A percentile compares a stretch with the other conserved stretches of the same genome.
Evolutionary conservation across 2,329 filamentous ascomycete genomes (phyloP).

Genomic region (Cladosporium colombiae): DNA sequence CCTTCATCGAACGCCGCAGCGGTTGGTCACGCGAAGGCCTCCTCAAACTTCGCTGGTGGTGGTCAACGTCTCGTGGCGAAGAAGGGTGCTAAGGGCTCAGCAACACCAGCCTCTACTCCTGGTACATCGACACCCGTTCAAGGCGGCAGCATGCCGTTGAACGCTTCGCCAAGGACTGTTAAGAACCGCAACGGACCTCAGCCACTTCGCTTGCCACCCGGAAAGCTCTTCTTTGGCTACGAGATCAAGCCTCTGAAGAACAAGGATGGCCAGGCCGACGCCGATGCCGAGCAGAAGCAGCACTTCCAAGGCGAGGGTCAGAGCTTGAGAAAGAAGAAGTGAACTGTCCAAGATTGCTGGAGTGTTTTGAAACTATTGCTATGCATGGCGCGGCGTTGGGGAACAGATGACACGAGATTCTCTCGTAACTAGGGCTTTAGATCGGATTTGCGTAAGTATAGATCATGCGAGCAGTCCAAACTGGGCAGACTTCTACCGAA

Average conservation of each 20-base stretch:
- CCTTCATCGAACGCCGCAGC: conserved; percentile 70
- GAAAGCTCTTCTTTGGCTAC: conserved; percentile 96
- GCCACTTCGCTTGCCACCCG: conserved; percentile 78
- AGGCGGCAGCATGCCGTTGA: conserved; percentile 30
- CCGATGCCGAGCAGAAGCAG: conserved; percentile 60
- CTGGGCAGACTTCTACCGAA: neutral
- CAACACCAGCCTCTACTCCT: conserved; percentile 51
- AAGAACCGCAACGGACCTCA: conserved; percentile 74
- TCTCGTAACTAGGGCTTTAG: neutral
- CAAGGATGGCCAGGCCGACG: conserved; percentile 68
- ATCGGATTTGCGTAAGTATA: neutral
- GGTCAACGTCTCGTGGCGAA: conserved; percentile 83
- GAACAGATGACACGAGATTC: neutral
- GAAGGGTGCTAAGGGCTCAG: conserved; percentile 66
- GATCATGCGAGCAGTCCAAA: neutral
- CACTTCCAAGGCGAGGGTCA: conserved; percentile 69
- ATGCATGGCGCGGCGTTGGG: neutral
- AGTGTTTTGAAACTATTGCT: neutral
- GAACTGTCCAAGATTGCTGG: neutral
- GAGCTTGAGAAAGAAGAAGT: conserved; percentile 76
- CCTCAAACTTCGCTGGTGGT: conserved; percentile 76
- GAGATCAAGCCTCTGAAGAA: conserved; percentile 86
- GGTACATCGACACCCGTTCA: conserved; percentile 56
- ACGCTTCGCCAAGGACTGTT: conserved; percentile 42
- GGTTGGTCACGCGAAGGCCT: conserved; percentile 61